Conservation (phyloP, 2,329 filamentous ascomycete species). For the Thyridium curvatum region DNA sequence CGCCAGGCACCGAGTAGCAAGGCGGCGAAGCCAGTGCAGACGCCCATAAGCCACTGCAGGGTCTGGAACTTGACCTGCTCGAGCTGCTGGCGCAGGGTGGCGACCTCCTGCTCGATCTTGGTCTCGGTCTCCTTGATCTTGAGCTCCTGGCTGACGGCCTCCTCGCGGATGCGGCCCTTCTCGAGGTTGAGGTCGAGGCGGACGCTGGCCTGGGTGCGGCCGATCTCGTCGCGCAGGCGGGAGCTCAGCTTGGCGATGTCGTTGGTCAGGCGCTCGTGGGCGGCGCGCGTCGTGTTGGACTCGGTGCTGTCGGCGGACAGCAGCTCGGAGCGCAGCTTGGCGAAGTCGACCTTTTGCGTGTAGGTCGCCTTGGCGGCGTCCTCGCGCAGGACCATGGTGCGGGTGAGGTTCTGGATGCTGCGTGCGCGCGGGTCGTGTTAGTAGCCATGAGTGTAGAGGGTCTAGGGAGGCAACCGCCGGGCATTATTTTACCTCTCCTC, state of each 20-base stretch:
- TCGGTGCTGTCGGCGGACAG: slow-evolving; percentile 89
- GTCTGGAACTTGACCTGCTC: slow-evolving; percentile 98
- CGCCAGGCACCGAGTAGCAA: slow-evolving; percentile 65
- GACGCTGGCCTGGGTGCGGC: slow-evolving; percentile 87
- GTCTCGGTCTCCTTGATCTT: slow-evolving; percentile 99
- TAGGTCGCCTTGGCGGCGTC: slow-evolving; percentile 78
- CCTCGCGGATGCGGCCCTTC: slow-evolving; percentile 92
- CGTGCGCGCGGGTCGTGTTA: not conserved
- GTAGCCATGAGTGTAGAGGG: too few species aligned
- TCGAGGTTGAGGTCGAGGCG: slow-evolving; percentile 90
- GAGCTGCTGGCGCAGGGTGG: slow-evolving; percentile 80
- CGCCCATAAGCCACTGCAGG: slow-evolving; percentile 95
- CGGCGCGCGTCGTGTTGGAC: slow-evolving; percentile 76
- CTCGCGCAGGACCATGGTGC: slow-evolving; percentile 96
- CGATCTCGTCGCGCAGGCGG: slow-evolving; percentile 86
- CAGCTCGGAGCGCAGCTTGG: slow-evolving; percentile 90
- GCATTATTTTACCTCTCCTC: slow-evolving; percentile 79
- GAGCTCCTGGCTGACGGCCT: slow-evolving; percentile 92
- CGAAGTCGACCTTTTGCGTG: slow-evolving; percentile 93
- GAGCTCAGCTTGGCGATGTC: slow-evolving; percentile 92
- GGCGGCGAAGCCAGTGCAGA: slow-evolving; percentile 61
- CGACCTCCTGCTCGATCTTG: slow-evolving; percentile 95
- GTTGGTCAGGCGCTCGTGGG: slow-evolving; percentile 88
- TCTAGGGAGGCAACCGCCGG: too few species aligned
- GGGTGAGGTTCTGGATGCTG: slow-evolving; percentile 92